Evolutionary conservation across 2,329 filamentous ascomycete genomes (phyloP), one percentile per base, ranked within the genome.

Genomic region (Phaeosphaeriaceae sp.): DNA sequence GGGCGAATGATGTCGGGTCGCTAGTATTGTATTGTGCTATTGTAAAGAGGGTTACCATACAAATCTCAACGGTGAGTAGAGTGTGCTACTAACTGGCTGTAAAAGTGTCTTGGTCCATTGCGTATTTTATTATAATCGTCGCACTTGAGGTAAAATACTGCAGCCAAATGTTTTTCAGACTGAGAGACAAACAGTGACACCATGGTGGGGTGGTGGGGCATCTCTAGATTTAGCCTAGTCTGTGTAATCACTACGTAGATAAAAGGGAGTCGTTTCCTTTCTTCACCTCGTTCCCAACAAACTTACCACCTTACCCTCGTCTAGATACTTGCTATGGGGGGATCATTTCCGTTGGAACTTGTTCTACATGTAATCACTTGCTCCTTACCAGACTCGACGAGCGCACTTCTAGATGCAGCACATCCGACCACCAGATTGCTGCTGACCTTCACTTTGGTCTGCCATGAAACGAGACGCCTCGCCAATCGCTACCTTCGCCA

Each of bases 1-100:
- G 91, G 43, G 89, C 94, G 71, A 97, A 97, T 39, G 92, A 97
- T 34, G 82, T 89, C 66, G 84, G 84, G 77, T 97, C 92, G 64
- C 83, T 86, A 30, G 92, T 97, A 62, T 81, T 82, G 72, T 88
- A 95, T 53, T 85, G 86, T 38, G 87, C 90, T 95, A 64, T 47
- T n/a, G n/a, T n/a, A n/a, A n/a, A 21, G 8, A 13, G 7, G 6
- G 28, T 36, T 9, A 44, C 34, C 15, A 23, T n/a, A 4, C 18
- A 20, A 29, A 16, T 3, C 12, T 2, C n/a, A 12, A 13, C 32
- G 5, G 2, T 34, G n/a, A 39, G 29, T 26, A 20, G 20, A 33
- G 3, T 9, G 20, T 5, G 29, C 16, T 41, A 49, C 55, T 41
- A 28, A 53, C 55, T 34, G 16, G 61, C 60, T 17, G 60, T 18